Evolutionary conservation across 202 grass and related monocot species (phyloP).

Genomic region (Miscanthus sacchariflorus): DNA sequence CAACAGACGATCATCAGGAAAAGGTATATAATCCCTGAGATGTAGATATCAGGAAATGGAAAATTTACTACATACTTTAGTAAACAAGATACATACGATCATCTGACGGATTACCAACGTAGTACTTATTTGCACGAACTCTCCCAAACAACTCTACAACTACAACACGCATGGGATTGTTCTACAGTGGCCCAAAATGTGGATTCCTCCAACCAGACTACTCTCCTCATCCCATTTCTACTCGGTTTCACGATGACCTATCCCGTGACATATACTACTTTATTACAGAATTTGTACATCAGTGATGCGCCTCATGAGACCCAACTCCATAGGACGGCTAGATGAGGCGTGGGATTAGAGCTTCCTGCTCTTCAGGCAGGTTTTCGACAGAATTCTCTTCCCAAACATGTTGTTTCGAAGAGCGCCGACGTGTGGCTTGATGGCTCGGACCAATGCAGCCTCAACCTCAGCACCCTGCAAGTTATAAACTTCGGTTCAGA

Average conservation of each 20-base stretch:
- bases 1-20: background rate
- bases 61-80: background rate
- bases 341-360: slow-evolving; percentile 17
- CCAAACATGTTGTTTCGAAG: slow-evolving; percentile 68
- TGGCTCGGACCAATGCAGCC: slow-evolving; percentile 50
- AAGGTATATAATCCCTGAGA: background rate
- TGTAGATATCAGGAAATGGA: background rate
- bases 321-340: background rate
- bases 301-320: background rate
- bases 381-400: slow-evolving; percentile 66
- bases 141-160: slow-evolving; percentile 12
- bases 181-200: slow-evolving; percentile 42
- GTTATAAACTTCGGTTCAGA: background rate
- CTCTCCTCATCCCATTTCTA: background rate
- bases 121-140: slow-evolving; percentile 28
- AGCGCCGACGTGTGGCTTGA: slow-evolving; percentile 45
- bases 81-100: background rate
- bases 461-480: slow-evolving; percentile 49
- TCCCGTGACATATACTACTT: background rate
- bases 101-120: background rate
- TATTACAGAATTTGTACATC: slow-evolving; percentile 32
- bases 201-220: slow-evolving; percentile 8
- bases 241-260: background rate
- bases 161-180: background rate
- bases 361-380: slow-evolving; percentile 58